Evolutionary conservation across 139 green algal genomes (phyloP).

Genomic region (Nannochloris sp.): DNA sequence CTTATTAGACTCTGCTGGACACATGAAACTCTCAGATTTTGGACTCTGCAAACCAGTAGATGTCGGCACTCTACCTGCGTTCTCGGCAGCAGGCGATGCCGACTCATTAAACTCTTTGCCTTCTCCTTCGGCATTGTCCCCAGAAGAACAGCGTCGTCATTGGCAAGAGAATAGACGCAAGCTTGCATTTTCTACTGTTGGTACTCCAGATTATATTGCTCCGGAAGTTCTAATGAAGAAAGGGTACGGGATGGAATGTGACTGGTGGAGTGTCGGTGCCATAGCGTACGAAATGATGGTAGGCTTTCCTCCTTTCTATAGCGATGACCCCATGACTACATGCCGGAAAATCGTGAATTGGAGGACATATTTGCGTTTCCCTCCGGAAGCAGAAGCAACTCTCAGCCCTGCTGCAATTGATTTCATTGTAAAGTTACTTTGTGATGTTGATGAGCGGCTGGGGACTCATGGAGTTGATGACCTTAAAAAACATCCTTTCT

Average conservation of each 20-base stretch:
- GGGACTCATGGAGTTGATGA: conserved; percentile 58
- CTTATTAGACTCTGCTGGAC: conserved; percentile 74
- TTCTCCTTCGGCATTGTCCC: conserved; percentile 11
- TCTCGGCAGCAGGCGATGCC: conserved; percentile 29
- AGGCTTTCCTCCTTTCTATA: conserved; percentile 96
- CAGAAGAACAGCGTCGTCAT: conserved; percentile 44
- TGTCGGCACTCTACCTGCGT: conserved; percentile 43
- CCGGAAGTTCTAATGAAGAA: conserved; percentile 93
- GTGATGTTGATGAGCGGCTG: conserved; percentile 89
- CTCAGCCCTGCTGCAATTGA: conserved; percentile 45
- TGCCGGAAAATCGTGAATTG: conserved; percentile 95
- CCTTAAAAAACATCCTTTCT: conserved; percentile 88
- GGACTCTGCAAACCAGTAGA: conserved; percentile 95
- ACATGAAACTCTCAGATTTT: conserved; percentile 98
- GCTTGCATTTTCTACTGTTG: conserved; percentile 87
- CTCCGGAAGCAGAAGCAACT: conserved; percentile 54
- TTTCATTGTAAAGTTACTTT: conserved; percentile 88
- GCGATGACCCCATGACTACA: conserved; percentile 54
- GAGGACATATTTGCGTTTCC: conserved; percentile 84
- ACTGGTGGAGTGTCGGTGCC: conserved; percentile 96
- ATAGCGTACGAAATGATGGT: conserved; percentile 98
- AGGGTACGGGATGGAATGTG: conserved; percentile 96
- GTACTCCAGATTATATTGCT: conserved; percentile 95
- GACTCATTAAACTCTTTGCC: background rate
- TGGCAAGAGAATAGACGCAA: conserved; percentile 73